phyloP scores from a whole-genome alignment of 768 basidiomycete genomes.

The Clavaria fumosa region DNA sequence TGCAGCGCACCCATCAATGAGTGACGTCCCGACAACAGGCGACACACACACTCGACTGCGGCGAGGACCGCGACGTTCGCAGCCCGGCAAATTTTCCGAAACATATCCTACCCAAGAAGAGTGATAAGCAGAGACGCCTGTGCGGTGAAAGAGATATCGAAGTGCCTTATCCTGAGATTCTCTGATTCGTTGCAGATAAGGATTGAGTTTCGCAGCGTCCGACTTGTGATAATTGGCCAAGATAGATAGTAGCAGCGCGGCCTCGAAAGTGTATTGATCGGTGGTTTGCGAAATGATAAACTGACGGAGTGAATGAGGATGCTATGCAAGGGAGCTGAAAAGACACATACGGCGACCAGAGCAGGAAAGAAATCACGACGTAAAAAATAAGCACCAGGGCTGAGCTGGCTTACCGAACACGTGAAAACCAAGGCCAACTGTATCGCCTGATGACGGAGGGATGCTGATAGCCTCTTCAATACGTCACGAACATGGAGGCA shows the following conservation, averaged over 20 bases:
- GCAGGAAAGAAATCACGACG: conserved; percentile 45
- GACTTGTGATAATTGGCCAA: conserved; percentile 62
- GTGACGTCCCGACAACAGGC: not conserved
- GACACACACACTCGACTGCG: conserved; percentile 30
- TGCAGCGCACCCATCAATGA: conserved; percentile 12
- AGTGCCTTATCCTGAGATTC: conserved; percentile 25
- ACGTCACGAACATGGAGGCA: conserved; percentile 6
- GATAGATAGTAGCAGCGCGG: conserved; percentile 40
- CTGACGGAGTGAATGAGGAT: conserved; percentile 18
- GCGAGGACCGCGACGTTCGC: conserved; percentile 34
- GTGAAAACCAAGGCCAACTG: conserved; percentile 43
- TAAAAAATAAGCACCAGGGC: conserved; percentile 58
- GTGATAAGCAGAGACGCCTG: not conserved
- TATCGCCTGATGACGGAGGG: conserved; percentile 35
- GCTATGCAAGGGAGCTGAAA: not conserved
- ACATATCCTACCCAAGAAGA: conserved; percentile 20
- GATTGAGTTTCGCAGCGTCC: conserved; percentile 54
- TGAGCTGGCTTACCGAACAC: conserved; percentile 45
- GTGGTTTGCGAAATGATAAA: conserved; percentile 41
- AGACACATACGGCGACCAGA: conserved; percentile 30
- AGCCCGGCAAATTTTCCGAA: conserved; percentile 45
- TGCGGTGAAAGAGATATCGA: not conserved
- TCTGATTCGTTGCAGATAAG: conserved; percentile 39
- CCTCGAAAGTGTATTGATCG: conserved; percentile 42
- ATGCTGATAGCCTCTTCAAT: too few relatives aligned